These are phyloP conservation scores for Hylodesmum podocarpum DNA, from an alignment of 306 rosid species.

Conservation along the genomic window DNA sequence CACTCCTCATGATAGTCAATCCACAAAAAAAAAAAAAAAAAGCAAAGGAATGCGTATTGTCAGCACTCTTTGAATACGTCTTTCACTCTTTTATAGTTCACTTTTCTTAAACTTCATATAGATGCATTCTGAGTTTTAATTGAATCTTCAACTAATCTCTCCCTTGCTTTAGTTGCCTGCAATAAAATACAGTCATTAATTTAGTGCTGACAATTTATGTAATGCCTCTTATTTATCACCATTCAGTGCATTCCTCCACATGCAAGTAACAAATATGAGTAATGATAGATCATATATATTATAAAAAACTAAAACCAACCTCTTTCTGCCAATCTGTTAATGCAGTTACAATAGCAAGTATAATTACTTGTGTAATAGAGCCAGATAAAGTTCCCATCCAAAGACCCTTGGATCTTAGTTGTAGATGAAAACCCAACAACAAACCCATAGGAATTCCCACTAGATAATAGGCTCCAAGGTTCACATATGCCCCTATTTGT, in stretches of 20 bases:
- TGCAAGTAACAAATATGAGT: not conserved
- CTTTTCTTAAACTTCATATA: not conserved
- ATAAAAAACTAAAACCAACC: constrained; percentile 9
- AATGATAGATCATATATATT: not conserved
- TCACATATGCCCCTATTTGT: constrained; percentile 44
- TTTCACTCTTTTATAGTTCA: not conserved
- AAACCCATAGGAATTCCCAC: constrained; percentile 43
- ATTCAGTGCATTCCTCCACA: not conserved
- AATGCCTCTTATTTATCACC: not conserved
- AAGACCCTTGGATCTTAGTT: constrained; percentile 41
- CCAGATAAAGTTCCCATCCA: constrained; percentile 52
- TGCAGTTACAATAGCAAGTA: constrained; percentile 34
- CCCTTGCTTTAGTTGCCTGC: constrained; percentile 37
- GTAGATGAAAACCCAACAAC: constrained; percentile 35
- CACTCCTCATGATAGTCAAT: not conserved
- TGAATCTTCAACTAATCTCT: constrained; percentile 21
- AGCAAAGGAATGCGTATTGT: not conserved
- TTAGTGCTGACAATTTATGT: not conserved
- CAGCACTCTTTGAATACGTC: not conserved
- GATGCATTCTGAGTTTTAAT: not conserved
- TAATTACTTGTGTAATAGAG: constrained; percentile 27
- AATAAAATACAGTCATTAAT: not conserved
- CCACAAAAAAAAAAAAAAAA: constrained; percentile 23
- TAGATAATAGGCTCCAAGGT: constrained; percentile 53
- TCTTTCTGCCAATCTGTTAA: constrained; percentile 51